A percentile compares a stretch with the other conserved stretches of the same genome.
These are phyloP conservation scores for Dalbergia cultrata DNA, from an alignment of 306 rosid species.

Conservation along the genomic window DNA sequence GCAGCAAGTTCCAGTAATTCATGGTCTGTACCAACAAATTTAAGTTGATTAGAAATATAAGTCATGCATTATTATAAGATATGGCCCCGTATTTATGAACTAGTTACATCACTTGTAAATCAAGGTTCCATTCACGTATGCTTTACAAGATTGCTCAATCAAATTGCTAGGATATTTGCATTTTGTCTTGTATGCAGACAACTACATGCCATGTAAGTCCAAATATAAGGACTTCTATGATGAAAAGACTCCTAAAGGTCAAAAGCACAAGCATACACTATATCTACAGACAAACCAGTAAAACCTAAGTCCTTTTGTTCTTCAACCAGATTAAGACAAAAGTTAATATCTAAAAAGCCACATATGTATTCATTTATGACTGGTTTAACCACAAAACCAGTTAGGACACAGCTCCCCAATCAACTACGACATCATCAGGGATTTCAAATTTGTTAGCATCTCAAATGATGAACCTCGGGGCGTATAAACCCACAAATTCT, in stretches of 20 bases:
- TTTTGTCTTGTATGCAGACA: not conserved
- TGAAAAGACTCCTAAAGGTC: constrained; percentile 18
- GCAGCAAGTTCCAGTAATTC: constrained; percentile 92
- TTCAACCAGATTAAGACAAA: constrained; percentile 9
- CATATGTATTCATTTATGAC: constrained; percentile 11
- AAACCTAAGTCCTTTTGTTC: not conserved
- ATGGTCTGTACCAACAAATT: constrained; percentile 65
- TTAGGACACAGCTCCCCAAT: constrained; percentile 12
- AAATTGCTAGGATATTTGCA: not conserved
- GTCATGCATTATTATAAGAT: constrained; percentile 8
- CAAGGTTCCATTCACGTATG: constrained; percentile 29
- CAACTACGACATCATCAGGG: constrained; percentile 28
- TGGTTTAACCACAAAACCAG: constrained; percentile 9
- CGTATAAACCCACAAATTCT: not conserved
- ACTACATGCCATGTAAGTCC: not conserved
- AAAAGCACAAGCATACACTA: not conserved
- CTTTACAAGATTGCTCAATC: constrained; percentile 15
- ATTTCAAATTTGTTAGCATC: not conserved
- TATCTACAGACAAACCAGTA: not conserved
- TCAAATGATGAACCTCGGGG: not conserved
- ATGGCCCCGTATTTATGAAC: not conserved
- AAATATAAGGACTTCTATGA: not conserved
- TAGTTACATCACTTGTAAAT: constrained; percentile 9
- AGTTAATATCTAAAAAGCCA: constrained; percentile 12
- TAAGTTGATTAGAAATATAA: constrained; percentile 25